Percentiles rank a stretch among this genome's conserved stretches.
These are phyloP conservation scores for Metschnikowia dekortorum DNA, from an alignment of 805 yeast genomes.

Conservation along the genomic window DNA sequence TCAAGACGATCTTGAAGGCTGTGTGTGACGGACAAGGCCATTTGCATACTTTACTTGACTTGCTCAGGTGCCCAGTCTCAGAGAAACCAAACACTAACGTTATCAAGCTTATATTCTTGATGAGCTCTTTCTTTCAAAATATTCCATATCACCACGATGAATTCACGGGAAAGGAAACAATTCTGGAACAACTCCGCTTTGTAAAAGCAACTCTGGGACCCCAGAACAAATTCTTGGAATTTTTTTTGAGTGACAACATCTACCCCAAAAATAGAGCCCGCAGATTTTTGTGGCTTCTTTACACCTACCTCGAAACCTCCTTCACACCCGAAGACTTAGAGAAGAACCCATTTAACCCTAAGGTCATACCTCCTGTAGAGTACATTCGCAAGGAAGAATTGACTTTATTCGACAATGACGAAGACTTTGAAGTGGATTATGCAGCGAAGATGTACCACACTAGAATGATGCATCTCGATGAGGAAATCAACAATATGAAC, in stretches of 20 bases:
- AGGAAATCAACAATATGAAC: slow-evolving; percentile 33
- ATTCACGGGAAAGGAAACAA: slow-evolving; percentile 6
- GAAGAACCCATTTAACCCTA: slow-evolving; percentile 55
- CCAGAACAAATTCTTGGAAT: slow-evolving; percentile 57
- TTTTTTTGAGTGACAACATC: slow-evolving; percentile 59
- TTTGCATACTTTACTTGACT: slow-evolving; percentile 45
- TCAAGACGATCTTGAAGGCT: slow-evolving; percentile 84
- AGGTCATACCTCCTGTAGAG: slow-evolving; percentile 34
- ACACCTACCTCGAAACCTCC: slow-evolving; percentile 73
- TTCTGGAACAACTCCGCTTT: slow-evolving; percentile 6
- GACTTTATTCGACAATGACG: slow-evolving; percentile 41
- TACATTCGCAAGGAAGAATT: slow-evolving; percentile 24
- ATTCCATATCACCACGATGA: slow-evolving; percentile 36
- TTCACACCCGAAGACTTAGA: slow-evolving; percentile 47
- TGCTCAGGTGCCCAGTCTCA: slow-evolving; percentile 31
- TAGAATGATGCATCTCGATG: slow-evolving; percentile 37
- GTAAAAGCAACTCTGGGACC: slow-evolving; percentile 11
- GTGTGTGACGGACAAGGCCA: slow-evolving; percentile 67
- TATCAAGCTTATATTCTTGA: slow-evolving; percentile 67
- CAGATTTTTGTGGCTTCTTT: slow-evolving; percentile 78
- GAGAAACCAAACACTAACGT: slow-evolving; percentile 51
- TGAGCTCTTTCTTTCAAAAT: slow-evolving; percentile 60
- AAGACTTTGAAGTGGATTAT: slow-evolving; percentile 45
- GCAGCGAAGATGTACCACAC: slow-evolving; percentile 45
- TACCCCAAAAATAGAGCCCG: slow-evolving; percentile 65